A percentile compares a stretch with the other conserved stretches of the same genome.
phyloP scores from a whole-genome alignment of 805 yeast genomes.

The Starmerella potacharoeniae region DNA sequence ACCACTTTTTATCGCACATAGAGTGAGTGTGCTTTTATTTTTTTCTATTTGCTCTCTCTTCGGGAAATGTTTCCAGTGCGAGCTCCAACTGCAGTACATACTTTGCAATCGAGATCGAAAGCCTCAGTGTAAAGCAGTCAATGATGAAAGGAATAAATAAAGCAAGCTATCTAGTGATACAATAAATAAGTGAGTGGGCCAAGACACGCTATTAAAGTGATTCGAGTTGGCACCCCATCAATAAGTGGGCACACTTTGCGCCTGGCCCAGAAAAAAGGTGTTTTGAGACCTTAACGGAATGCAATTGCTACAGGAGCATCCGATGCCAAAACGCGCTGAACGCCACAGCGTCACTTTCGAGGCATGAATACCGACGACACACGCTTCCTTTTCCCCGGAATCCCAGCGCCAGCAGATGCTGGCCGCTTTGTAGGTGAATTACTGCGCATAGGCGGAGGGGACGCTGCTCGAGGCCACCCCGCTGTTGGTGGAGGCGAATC shows the following conservation, averaged over 20 bases:
- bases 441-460: neutral
- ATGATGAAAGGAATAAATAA: neutral
- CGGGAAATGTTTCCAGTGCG: too few relatives aligned
- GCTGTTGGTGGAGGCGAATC: neutral
- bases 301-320: neutral
- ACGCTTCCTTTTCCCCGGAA: slow-evolving; percentile 5
- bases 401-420: neutral
- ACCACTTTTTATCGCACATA: too few relatives aligned
- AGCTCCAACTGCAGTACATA: too few relatives aligned
- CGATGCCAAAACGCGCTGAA: neutral
- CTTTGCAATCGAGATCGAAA: too few relatives aligned
- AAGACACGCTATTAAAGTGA: too few relatives aligned
- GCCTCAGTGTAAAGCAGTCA: too few relatives aligned
- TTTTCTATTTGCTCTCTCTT: too few relatives aligned
- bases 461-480: neutral
- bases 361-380: slow-evolving; percentile 14
- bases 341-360: neutral
- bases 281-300: neutral
- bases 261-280: too few relatives aligned
- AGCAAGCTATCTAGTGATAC: neutral
- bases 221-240: too few relatives aligned
- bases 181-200: neutral
- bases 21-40: too few relatives aligned
- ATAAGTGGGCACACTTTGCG: too few relatives aligned
- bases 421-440: neutral